Evolutionary conservation across 345 rosid species (phyloP).

Genomic region (Corymbia maculata): DNA sequence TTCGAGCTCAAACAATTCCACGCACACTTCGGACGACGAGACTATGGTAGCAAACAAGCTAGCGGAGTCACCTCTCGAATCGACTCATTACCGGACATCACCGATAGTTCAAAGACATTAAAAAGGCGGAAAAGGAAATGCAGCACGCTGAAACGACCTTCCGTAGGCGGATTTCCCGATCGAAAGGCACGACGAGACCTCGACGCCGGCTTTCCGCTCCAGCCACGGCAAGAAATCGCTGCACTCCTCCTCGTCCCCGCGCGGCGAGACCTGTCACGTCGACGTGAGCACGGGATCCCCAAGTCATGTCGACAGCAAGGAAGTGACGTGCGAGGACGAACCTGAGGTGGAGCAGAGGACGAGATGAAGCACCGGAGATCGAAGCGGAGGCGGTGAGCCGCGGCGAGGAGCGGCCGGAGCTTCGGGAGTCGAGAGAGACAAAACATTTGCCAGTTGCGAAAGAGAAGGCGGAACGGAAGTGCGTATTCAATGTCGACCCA

Average conservation of each 20-base stretch:
- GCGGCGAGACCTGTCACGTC: conserved; percentile 11
- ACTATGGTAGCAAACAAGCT: background rate
- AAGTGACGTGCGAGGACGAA: background rate
- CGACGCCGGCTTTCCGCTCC: conserved; percentile 49
- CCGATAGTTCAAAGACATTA: background rate
- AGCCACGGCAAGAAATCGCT: conserved; percentile 76
- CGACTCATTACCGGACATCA: background rate
- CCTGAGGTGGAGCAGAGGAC: background rate
- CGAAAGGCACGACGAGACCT: conserved; percentile 42
- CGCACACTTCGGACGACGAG: background rate
- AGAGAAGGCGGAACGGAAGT: background rate
- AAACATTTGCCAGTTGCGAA: background rate
- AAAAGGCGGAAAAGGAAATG: background rate
- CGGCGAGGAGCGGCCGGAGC: background rate
- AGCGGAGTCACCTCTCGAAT: background rate
- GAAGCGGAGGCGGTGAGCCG: background rate
- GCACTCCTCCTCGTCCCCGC: conserved; percentile 29
- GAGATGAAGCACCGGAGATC: background rate
- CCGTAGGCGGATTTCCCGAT: conserved; percentile 68
- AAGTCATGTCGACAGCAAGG: background rate
- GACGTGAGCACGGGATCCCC: background rate
- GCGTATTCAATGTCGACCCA: background rate
- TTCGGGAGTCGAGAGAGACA: background rate
- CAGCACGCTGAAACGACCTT: conserved; percentile 23
- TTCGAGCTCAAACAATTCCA: background rate